These are phyloP conservation scores for Lachancea sp. DNA, from an alignment of 805 yeast species.

Conservation along the genomic window DNA sequence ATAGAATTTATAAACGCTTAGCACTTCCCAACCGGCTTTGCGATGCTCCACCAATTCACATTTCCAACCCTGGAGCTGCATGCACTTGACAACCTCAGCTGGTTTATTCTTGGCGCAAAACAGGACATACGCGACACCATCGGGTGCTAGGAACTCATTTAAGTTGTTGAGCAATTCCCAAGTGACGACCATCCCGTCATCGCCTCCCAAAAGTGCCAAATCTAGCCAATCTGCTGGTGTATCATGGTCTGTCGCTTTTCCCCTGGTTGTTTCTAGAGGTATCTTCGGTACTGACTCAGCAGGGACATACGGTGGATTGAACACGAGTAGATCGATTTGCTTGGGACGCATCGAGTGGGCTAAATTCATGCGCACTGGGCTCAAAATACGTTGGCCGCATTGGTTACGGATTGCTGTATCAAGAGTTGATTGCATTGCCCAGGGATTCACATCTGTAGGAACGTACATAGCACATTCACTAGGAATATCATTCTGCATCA, in stretches of 20 bases:
- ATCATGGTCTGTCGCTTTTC: conserved; percentile 34
- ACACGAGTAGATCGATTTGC: conserved; percentile 64
- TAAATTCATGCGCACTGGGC: conserved; percentile 51
- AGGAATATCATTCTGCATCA: conserved; percentile 46
- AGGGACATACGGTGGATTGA: conserved; percentile 97
- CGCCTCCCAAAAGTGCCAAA: conserved; percentile 84
- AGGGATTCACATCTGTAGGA: conserved; percentile 76
- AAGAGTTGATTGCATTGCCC: conserved; percentile 54
- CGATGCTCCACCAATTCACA: conserved; percentile 51
- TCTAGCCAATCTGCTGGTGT: conserved; percentile 63
- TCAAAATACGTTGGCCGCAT: conserved; percentile 33
- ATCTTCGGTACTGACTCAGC: conserved; percentile 63
- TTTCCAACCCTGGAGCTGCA: conserved; percentile 48
- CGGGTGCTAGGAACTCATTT: conserved; percentile 42
- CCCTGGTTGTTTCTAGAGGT: conserved; percentile 34
- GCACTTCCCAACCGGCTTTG: conserved; percentile 94
- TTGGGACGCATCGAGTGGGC: conserved; percentile 42
- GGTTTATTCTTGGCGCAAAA: conserved; percentile 93
- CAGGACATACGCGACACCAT: conserved; percentile 79
- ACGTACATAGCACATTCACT: conserved; percentile 41
- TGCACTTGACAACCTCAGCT: conserved; percentile 43
- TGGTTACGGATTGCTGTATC: conserved; percentile 39
- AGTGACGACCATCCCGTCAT: conserved; percentile 85
- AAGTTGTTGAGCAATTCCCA: conserved; percentile 51
- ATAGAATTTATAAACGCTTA: conserved; percentile 63